A percentile compares a stretch with the other conserved stretches of the same genome.
Evolutionary conservation across 306 rosid genomes (phyloP).

Genomic region (Cyamopsis tetragonoloba): DNA sequence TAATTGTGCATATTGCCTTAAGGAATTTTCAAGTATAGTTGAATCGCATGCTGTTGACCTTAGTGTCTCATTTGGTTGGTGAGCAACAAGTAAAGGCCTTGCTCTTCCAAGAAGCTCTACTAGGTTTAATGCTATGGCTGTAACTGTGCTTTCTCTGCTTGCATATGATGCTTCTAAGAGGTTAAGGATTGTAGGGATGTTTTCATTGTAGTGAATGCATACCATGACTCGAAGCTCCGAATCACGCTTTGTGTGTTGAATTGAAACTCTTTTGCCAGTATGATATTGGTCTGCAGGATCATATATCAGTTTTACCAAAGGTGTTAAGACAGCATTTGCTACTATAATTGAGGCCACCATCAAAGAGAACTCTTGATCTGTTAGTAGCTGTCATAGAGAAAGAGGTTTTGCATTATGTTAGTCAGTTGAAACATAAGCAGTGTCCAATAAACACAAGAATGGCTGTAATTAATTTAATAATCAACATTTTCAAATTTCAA

Average conservation of each 20-base stretch:
- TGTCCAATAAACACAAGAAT: too few relatives aligned
- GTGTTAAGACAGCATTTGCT: constrained; percentile 46
- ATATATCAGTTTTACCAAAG: constrained; percentile 36
- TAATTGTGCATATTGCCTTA: constrained; percentile 35
- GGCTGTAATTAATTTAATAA: too few relatives aligned
- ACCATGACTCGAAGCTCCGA: constrained; percentile 50
- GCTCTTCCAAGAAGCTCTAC: constrained; percentile 51
- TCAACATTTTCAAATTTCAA: too few relatives aligned
- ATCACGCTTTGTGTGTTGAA: constrained; percentile 45
- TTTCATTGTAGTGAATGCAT: constrained; percentile 44
- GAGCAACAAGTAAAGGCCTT: constrained; percentile 50
- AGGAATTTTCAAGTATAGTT: constrained; percentile 41
- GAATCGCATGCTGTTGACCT: constrained; percentile 8
- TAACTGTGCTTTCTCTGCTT: constrained; percentile 37
- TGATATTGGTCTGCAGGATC: constrained; percentile 48
- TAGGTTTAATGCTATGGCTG: constrained; percentile 45
- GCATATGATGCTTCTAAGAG: constrained; percentile 62
- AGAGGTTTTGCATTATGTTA: not conserved
- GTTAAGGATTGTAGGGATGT: constrained; percentile 45
- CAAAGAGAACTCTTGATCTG: constrained; percentile 45
- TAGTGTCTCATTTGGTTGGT: constrained; percentile 21
- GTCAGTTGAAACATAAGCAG: too few relatives aligned
- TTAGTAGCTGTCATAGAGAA: constrained; percentile 34
- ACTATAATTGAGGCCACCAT: constrained; percentile 30
- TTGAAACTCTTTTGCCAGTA: constrained; percentile 30